These are phyloP conservation scores for Fusarium heterosporum DNA, from an alignment of 2,329 filamentous ascomycete species.

Conservation along the genomic window DNA sequence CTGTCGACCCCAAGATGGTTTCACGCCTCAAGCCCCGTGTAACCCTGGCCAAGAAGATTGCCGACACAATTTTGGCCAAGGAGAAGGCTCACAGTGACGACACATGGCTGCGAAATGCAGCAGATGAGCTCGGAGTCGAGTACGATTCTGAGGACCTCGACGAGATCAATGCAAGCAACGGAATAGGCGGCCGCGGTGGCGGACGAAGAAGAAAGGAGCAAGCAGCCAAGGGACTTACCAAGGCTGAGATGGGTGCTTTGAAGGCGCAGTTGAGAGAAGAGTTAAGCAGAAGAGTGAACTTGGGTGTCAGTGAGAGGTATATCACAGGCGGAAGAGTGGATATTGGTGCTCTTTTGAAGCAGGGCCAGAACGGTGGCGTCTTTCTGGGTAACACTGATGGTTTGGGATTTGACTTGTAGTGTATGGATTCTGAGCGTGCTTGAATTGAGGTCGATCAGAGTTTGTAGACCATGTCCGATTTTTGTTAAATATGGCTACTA, in stretches of 20 bases:
- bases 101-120: constrained; percentile 83
- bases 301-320: constrained; percentile 89
- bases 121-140: constrained; percentile 92
- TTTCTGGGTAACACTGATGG: constrained; percentile 57
- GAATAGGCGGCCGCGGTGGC: constrained; percentile 75
- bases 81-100: constrained; percentile 88
- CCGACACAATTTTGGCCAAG: constrained; percentile 85
- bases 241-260: constrained; percentile 77
- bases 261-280: constrained; percentile 78
- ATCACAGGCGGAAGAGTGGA: constrained; percentile 87
- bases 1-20: constrained; percentile 84
- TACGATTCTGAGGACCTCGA: constrained; percentile 92
- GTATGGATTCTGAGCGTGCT: constrained; percentile 6
- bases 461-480: background rate
- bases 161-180: constrained; percentile 77
- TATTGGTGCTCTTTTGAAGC: constrained; percentile 75
- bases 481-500: background rate
- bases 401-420: constrained; percentile 48
- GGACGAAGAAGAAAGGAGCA: constrained; percentile 81
- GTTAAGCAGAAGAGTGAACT: constrained; percentile 80
- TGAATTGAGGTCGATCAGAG: background rate
- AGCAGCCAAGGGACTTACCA: constrained; percentile 73
- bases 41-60: constrained; percentile 85
- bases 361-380: constrained; percentile 63
- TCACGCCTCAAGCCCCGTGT: constrained; percentile 81